Evolutionary conservation across 1,284 basidiomycete genomes (phyloP).

Genomic region (Ganoderma meredithae): DNA sequence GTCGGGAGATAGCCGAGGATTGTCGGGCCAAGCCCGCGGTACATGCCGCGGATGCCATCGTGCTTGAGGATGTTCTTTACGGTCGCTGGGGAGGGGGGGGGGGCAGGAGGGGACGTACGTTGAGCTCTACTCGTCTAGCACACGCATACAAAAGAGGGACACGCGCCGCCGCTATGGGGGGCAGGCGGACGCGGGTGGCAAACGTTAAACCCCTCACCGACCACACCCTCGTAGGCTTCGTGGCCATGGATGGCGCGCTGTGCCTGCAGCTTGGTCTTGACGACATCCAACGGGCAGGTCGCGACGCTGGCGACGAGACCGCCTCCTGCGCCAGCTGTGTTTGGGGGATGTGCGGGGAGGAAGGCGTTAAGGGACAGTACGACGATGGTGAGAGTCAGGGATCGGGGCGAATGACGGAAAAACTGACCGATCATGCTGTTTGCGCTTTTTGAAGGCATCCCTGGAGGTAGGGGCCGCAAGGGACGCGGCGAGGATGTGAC

Average conservation of each 20-base stretch:
- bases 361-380: conserved; percentile 20
- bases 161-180: conserved; percentile 26
- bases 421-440: conserved; percentile 77
- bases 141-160: conserved; percentile 18
- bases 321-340: conserved; percentile 79
- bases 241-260: conserved; percentile 75
- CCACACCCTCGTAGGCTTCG: conserved; percentile 77
- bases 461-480: conserved; percentile 68
- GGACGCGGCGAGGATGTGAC: conserved; percentile 35
- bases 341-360: background rate
- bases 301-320: conserved; percentile 93
- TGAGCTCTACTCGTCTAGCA: conserved; percentile 28
- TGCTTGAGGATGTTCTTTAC: conserved; percentile 74
- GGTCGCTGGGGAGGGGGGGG: conserved; percentile 59
- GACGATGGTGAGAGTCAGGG: conserved; percentile 21
- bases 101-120: conserved; percentile 35
- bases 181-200: conserved; percentile 15
- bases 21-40: conserved; percentile 95
- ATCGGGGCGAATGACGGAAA: conserved; percentile 1
- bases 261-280: conserved; percentile 97
- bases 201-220: conserved; percentile 57
- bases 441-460: conserved; percentile 67
- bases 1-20: conserved; percentile 95
- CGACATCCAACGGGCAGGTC: conserved; percentile 96
- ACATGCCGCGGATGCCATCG: conserved; percentile 87